phyloP scores from a whole-genome alignment of 2,329 filamentous ascomycete genomes.

The Chrysoporthe austroafricana region DNA sequence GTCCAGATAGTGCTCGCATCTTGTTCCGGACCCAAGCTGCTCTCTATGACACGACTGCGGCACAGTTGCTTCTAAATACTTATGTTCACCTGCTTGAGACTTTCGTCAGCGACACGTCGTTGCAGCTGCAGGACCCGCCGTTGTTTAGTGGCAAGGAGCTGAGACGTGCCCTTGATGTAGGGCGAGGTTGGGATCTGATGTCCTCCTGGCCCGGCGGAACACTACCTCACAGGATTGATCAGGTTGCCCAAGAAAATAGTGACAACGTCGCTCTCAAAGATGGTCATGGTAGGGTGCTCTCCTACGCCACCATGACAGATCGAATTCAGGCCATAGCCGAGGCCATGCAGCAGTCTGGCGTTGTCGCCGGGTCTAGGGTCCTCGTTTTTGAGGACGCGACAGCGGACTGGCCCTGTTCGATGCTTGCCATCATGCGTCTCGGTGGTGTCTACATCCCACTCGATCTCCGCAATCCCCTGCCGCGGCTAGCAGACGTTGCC shows the following conservation, averaged over 20 bases:
- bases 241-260: constrained; percentile 36
- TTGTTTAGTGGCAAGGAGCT: not conserved
- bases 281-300: constrained; percentile 31
- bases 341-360: constrained; percentile 32
- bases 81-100: constrained; percentile 32
- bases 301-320: constrained; percentile 41
- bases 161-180: constrained; percentile 27
- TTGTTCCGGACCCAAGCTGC: not conserved
- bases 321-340: constrained; percentile 41
- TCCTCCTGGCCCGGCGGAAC: constrained; percentile 39
- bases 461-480: constrained; percentile 38
- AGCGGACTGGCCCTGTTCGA: constrained; percentile 39
- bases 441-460: constrained; percentile 47
- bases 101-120: constrained; percentile 28
- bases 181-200: not conserved
- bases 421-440: constrained; percentile 46
- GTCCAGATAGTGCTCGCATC: constrained; percentile 25
- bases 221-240: constrained; percentile 40
- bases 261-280: constrained; percentile 31
- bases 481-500: constrained; percentile 31
- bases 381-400: constrained; percentile 45
- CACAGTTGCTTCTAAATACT: constrained; percentile 19
- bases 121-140: not conserved
- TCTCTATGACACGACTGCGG: constrained; percentile 12
- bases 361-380: constrained; percentile 36